phyloP scores from a whole-genome alignment of 352 stramenopile genomes.

The Pythium utonaiense region DNA sequence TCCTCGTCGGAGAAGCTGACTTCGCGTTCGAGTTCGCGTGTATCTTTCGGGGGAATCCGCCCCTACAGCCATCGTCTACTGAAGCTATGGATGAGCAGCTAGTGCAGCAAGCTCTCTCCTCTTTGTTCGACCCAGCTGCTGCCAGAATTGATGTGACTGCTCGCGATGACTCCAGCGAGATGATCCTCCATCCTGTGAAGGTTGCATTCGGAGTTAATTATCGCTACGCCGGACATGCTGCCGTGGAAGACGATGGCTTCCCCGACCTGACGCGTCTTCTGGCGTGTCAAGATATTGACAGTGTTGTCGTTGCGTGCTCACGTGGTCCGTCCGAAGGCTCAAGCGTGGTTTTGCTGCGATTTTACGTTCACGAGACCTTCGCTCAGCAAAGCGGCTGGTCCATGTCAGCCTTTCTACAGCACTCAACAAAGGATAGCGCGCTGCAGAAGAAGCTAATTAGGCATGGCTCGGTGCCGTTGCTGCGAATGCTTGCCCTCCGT shows the following conservation, averaged over 20 bases:
- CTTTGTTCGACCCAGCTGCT: constrained; percentile 9
- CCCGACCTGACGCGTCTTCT: constrained; percentile 1
- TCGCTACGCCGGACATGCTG: constrained; percentile 6
- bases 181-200: background rate
- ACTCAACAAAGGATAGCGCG: background rate
- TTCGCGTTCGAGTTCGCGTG: constrained; percentile 25
- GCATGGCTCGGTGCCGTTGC: constrained; percentile 14
- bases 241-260: background rate
- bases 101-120: background rate
- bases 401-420: background rate
- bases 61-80: background rate
- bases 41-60: constrained; percentile 5
- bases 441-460: constrained; percentile 4
- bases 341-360: constrained; percentile 10
- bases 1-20: constrained; percentile 24
- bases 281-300: background rate
- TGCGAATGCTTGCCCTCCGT: constrained; percentile 19
- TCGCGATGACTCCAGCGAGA: background rate
- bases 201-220: constrained; percentile 23
- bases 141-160: background rate
- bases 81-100: background rate
- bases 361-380: constrained; percentile 17
- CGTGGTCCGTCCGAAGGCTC: background rate
- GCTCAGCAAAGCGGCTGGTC: constrained; percentile 6
- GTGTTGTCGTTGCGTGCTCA: constrained; percentile 6